Evolutionary conservation across 169 alveolate genomes (phyloP).

Genomic region (Plasmodium falciparum): DNA sequence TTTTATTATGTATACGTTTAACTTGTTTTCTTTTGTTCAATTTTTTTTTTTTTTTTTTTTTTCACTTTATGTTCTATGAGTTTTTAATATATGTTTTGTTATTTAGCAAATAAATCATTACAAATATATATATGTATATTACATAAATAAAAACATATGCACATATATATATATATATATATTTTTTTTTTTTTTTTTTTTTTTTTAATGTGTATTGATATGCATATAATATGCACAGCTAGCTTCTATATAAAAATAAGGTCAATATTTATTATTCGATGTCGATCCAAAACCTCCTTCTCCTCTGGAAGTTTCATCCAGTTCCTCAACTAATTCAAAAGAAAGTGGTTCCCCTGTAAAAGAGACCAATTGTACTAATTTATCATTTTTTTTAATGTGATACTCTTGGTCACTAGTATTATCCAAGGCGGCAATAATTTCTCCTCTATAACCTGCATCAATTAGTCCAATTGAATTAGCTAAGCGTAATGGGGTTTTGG

Average conservation of each 20-base stretch:
- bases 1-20: too few species aligned
- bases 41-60: too few species aligned
- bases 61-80: too few species aligned
- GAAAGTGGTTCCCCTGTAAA: slow-evolving; percentile 91
- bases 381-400: slow-evolving; percentile 90
- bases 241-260: neutral
- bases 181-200: too few species aligned
- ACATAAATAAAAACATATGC: too few species aligned
- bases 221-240: too few species aligned
- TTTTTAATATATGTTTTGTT: too few species aligned
- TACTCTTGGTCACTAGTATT: slow-evolving; percentile 90
- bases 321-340: slow-evolving; percentile 87
- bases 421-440: slow-evolving; percentile 90
- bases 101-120: too few species aligned
- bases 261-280: slow-evolving; percentile 16
- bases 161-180: too few species aligned
- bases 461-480: slow-evolving; percentile 93
- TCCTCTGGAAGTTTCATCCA: slow-evolving; percentile 92
- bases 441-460: slow-evolving; percentile 95
- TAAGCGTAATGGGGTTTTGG: slow-evolving; percentile 92
- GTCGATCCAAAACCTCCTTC: slow-evolving; percentile 94
- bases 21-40: too few species aligned
- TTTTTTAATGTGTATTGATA: too few species aligned
- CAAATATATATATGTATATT: too few species aligned
- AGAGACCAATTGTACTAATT: slow-evolving; percentile 90